phyloP scores from a whole-genome alignment of 768 basidiomycete species.

The Clathrus columnatus region DNA sequence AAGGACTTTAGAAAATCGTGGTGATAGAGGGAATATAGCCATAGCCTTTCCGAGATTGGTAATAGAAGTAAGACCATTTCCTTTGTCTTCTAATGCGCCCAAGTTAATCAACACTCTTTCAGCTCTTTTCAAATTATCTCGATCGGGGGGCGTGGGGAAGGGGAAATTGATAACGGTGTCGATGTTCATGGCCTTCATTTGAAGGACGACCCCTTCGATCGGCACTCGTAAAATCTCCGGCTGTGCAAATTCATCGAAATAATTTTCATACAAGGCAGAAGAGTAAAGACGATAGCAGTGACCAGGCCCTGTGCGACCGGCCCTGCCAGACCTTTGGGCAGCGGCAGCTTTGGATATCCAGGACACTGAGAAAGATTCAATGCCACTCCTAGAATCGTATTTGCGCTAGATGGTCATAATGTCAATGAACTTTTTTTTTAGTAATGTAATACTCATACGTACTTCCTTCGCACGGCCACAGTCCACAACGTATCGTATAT shows the following conservation, averaged over 20 bases:
- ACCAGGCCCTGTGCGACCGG: conserved; percentile 94
- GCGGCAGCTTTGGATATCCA: conserved; percentile 97
- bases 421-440: not conserved
- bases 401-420: conserved; percentile 48
- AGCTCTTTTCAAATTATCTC: conserved; percentile 62
- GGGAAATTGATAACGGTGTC: conserved; percentile 96
- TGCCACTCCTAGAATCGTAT: conserved; percentile 71
- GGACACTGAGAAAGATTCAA: conserved; percentile 85
- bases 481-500: conserved; percentile 96
- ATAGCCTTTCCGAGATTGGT: conserved; percentile 88
- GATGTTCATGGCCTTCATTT: conserved; percentile 99
- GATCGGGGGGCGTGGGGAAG: conserved; percentile 93
- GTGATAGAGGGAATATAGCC: conserved; percentile 89
- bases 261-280: conserved; percentile 86
- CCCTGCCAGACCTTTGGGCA: conserved; percentile 89
- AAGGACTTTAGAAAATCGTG: conserved; percentile 93
- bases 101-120: conserved; percentile 74
- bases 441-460: conserved; percentile 9
- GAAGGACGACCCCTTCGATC: conserved; percentile 91
- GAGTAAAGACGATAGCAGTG: conserved; percentile 98
- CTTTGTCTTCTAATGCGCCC: conserved; percentile 57
- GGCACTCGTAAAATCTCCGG: conserved; percentile 95
- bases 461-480: conserved; percentile 94
- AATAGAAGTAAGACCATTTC: conserved; percentile 46
- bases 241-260: conserved; percentile 77